Conservation (phyloP, 2,329 filamentous ascomycete species). For the Penicillium sp. region DNA sequence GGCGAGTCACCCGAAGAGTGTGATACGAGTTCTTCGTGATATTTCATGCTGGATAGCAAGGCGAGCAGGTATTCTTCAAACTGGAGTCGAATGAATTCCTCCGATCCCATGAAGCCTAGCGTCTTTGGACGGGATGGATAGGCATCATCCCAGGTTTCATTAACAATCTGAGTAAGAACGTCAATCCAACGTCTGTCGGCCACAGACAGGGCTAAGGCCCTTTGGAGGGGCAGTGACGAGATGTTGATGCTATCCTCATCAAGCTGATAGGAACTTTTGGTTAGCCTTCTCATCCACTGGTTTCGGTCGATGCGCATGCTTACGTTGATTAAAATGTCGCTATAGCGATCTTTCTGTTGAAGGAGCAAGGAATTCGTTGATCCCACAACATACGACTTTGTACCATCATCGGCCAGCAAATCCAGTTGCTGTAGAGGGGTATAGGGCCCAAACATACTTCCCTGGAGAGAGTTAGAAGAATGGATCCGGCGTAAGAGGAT, state of each 20-base stretch:
- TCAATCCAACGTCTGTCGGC: constrained; percentile 97
- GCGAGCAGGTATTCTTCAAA: constrained; percentile 96
- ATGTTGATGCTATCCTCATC: constrained; percentile 87
- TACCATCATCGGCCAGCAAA: constrained; percentile 86
- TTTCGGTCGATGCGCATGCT: constrained; percentile 8
- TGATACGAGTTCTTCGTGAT: constrained; percentile 66
- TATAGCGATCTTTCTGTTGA: constrained; percentile 93
- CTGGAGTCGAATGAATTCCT: constrained; percentile 95
- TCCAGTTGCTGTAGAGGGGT: constrained; percentile 95
- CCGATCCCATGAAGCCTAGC: constrained; percentile 90
- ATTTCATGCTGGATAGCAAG: constrained; percentile 84
- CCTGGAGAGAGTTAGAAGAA: constrained; percentile 53
- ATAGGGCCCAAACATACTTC: constrained; percentile 93
- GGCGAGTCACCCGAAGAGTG: constrained; percentile 48
- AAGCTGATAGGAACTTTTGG: constrained; percentile 49
- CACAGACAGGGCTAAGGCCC: constrained; percentile 74
- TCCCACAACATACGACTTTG: constrained; percentile 95
- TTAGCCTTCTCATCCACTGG: neutral
- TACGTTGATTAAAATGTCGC: constrained; percentile 88
- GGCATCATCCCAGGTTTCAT: constrained; percentile 93
- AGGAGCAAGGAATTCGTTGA: constrained; percentile 93
- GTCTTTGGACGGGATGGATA: constrained; percentile 90
- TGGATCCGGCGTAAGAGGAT: constrained; percentile 33
- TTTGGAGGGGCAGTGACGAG: constrained; percentile 73
- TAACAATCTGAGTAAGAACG: constrained; percentile 86